These are phyloP conservation scores for Macrophomina pseudophaseolina DNA, from an alignment of 2,329 filamentous ascomycete species.

Conservation along the genomic window DNA sequence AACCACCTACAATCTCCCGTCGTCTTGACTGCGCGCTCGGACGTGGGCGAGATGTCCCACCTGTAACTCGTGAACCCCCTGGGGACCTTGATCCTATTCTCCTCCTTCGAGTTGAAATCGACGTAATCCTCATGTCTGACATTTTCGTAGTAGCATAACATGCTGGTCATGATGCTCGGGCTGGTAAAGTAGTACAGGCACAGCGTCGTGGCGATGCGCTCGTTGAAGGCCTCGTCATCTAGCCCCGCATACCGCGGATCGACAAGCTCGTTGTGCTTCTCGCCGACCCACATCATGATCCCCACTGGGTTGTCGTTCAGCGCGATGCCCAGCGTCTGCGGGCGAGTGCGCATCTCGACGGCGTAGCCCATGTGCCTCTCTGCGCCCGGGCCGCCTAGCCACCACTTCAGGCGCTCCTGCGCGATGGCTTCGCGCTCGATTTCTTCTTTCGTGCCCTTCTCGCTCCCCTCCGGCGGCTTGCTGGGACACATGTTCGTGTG, in stretches of 20 bases:
- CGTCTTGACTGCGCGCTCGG: constrained; percentile 39
- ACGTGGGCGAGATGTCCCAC: constrained; percentile 45
- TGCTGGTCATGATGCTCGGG: constrained; percentile 43
- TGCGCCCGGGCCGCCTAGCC: constrained; percentile 35
- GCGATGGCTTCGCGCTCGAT: constrained; percentile 39
- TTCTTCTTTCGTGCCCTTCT: constrained; percentile 28
- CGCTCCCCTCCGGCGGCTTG: constrained; percentile 36
- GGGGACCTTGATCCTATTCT: constrained; percentile 45
- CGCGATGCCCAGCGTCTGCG: constrained; percentile 51
- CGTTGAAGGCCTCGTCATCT: constrained; percentile 38
- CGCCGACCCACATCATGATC: constrained; percentile 51
- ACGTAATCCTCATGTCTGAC: constrained; percentile 46
- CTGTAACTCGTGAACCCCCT: constrained; percentile 46
- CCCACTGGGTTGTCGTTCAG: constrained; percentile 52
- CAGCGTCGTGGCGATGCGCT: constrained; percentile 33
- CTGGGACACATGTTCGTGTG: constrained; percentile 51
- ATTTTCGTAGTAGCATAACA: constrained; percentile 48
- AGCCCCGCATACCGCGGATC: constrained; percentile 38
- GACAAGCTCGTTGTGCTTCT: constrained; percentile 50
- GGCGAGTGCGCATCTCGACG: constrained; percentile 49
- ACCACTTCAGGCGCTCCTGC: constrained; percentile 42
- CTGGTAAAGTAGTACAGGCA: constrained; percentile 46
- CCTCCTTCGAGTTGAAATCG: constrained; percentile 40
- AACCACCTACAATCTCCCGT: constrained; percentile 47
- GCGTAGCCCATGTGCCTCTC: constrained; percentile 51